Evolutionary conservation across 805 yeast species (phyloP), one percentile per base, ranked within the genome.

Genomic region (Candida xiaguanensis): DNA sequence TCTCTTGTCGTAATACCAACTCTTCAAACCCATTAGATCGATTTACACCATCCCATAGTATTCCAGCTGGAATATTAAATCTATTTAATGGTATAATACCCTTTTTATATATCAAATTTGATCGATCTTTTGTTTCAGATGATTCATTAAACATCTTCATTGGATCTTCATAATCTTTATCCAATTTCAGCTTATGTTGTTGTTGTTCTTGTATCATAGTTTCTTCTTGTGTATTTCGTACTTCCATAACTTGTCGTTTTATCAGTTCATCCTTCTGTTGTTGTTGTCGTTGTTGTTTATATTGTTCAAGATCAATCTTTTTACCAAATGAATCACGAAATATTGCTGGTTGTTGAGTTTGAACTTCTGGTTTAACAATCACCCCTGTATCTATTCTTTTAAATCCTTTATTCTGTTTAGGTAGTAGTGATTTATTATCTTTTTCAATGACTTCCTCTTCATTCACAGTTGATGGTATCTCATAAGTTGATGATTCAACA

Each of bases 1-100:
- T 61, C 18, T 62, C 43, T 38, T 57, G 56, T 24, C 56, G 67
- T 46, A 85, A 70, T 70, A 85, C 74, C 39, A 72, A 65, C 35
- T 63, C 66, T 55, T 90, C 98, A 59, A 85, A 90, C 3, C 96
- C 96, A 54, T 83, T 90, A 0, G 95, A 80, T 43, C 98, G 65
- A 59, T 87, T 90, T 2, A 90, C 80, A 0, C 97, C 97, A 58
- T 62, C 67, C 98, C 98, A 90, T 41, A 86, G 67, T 47, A 69
- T 67, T 0, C 97, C 96, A 0, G 96, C 95, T 4, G 64, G 61
- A 11, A 90, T 80, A 2, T 74, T 74, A 58, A 86, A 90, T 41
- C 98, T 64, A 54, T 90, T 90, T 15, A 75, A 76, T 0, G 86
- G 78, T 39, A 60, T 76, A 0, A 69, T 46, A 0, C 82, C 81